These are phyloP conservation scores for Kuraishia capsulata DNA, from an alignment of 805 yeast genomes.

Conservation along the genomic window DNA sequence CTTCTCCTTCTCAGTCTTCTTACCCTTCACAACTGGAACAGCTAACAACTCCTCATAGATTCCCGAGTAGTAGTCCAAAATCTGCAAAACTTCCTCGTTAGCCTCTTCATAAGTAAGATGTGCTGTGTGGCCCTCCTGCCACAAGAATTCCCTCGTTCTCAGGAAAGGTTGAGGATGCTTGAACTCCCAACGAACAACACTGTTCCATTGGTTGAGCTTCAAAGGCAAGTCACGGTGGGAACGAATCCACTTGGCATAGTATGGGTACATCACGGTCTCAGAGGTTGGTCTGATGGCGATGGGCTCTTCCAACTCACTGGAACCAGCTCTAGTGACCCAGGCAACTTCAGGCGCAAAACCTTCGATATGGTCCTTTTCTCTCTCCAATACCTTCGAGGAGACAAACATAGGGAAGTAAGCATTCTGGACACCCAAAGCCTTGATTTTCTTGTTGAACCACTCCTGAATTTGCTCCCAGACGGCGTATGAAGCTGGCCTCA, in stretches of 20 bases:
- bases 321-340: conserved; percentile 97
- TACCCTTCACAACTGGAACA: conserved; percentile 94
- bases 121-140: conserved; percentile 99
- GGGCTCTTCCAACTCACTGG: conserved; percentile 91
- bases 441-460: conserved; percentile 77
- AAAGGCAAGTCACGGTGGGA: conserved; percentile 97
- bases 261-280: conserved; percentile 99
- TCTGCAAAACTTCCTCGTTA: conserved; percentile 70
- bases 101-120: conserved; percentile 82
- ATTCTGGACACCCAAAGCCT: conserved; percentile 84
- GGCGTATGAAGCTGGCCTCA: conserved; percentile 91
- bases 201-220: conserved; percentile 97
- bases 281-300: conserved; percentile 99
- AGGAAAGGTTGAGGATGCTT: conserved; percentile 99
- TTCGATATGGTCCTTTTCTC: conserved; percentile 96
- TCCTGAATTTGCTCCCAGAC: conserved; percentile 93
- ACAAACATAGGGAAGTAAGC: conserved; percentile 99
- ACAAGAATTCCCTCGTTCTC: conserved; percentile 96
- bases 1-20: conserved; percentile 94
- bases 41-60: conserved; percentile 90
- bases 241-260: conserved; percentile 98
- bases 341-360: conserved; percentile 99
- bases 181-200: conserved; percentile 99
- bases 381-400: conserved; percentile 83
- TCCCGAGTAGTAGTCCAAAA: conserved; percentile 77